phyloP scores from a whole-genome alignment of 169 alveolate genomes.

The Babesia caballi region DNA sequence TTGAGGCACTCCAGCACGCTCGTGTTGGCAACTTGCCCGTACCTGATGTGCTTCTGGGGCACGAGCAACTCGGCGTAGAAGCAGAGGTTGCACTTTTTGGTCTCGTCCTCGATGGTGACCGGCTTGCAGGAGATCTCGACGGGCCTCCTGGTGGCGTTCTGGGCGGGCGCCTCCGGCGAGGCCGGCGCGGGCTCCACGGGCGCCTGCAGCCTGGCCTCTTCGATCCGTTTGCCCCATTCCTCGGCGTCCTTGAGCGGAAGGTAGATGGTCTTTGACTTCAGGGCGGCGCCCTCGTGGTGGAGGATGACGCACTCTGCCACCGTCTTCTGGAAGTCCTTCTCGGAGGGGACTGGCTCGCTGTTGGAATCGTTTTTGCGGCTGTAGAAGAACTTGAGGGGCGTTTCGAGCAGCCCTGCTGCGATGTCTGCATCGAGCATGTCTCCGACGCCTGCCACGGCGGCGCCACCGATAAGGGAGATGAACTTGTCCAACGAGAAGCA shows the following conservation, averaged over 20 bases:
- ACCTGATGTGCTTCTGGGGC: constrained; percentile 49
- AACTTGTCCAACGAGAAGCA: background rate
- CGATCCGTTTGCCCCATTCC: constrained; percentile 24
- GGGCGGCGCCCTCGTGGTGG: constrained; percentile 14
- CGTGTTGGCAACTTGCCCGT: constrained; percentile 33
- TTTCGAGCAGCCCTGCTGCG: background rate
- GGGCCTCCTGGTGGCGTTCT: background rate
- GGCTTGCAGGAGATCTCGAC: constrained; percentile 39
- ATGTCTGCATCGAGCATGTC: background rate
- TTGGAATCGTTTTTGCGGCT: background rate
- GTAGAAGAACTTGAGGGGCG: constrained; percentile 29
- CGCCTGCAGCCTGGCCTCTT: background rate
- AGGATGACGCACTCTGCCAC: constrained; percentile 55
- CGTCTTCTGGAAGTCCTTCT: constrained; percentile 13
- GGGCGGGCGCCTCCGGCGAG: background rate
- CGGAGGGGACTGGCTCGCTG: background rate
- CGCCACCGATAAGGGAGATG: background rate
- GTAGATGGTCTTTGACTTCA: constrained; percentile 19
- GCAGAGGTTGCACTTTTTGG: constrained; percentile 40
- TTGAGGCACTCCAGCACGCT: constrained; percentile 51
- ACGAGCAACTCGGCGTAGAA: constrained; percentile 36
- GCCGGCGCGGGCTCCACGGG: background rate
- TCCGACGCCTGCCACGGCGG: background rate
- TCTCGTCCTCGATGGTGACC: constrained; percentile 18
- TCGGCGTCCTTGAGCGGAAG: constrained; percentile 58